Conservation (phyloP, 495 filamentous ascomycete species). For the Chaetomium cochliodes region DNA sequence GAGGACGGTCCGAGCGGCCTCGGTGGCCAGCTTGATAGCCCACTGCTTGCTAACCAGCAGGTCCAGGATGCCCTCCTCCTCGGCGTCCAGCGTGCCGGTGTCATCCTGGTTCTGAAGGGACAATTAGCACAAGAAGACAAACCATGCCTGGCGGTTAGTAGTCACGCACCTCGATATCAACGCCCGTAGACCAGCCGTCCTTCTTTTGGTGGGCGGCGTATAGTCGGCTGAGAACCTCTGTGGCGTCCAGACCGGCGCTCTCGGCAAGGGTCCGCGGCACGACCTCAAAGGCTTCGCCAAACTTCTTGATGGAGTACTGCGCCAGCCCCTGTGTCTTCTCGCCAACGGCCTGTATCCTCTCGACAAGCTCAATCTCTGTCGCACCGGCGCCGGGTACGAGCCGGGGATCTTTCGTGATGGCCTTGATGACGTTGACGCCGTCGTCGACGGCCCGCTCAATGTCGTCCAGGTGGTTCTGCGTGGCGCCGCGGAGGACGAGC, state of each 20-base stretch:
- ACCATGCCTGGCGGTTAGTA: not conserved
- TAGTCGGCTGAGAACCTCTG: conserved; percentile 84
- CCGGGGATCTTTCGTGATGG: conserved; percentile 87
- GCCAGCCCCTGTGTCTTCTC: conserved; percentile 89
- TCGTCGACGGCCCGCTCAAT: conserved; percentile 97
- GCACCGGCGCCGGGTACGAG: conserved; percentile 94
- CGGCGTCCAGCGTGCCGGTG: conserved; percentile 79
- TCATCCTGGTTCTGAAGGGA: conserved; percentile 61
- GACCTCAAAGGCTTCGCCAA: conserved; percentile 95
- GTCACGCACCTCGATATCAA: conserved; percentile 75
- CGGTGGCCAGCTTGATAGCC: conserved; percentile 95
- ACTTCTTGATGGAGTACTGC: conserved; percentile 96
- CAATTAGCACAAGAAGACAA: conserved; percentile 20
- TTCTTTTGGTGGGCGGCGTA: conserved; percentile 91
- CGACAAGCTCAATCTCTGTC: conserved; percentile 91
- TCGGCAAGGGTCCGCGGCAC: conserved; percentile 91
- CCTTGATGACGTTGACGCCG: conserved; percentile 98
- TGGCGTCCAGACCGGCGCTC: conserved; percentile 91
- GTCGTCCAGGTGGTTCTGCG: conserved; percentile 96
- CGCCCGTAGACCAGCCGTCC: conserved; percentile 82
- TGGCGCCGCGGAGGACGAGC: conserved; percentile 91
- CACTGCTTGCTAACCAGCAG: conserved; percentile 86
- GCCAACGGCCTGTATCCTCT: conserved; percentile 81
- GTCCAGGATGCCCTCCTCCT: conserved; percentile 89
- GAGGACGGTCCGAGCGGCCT: conserved; percentile 88